phyloP scores from a whole-genome alignment of 305 asterid species.

The Rubia balearica region DNA sequence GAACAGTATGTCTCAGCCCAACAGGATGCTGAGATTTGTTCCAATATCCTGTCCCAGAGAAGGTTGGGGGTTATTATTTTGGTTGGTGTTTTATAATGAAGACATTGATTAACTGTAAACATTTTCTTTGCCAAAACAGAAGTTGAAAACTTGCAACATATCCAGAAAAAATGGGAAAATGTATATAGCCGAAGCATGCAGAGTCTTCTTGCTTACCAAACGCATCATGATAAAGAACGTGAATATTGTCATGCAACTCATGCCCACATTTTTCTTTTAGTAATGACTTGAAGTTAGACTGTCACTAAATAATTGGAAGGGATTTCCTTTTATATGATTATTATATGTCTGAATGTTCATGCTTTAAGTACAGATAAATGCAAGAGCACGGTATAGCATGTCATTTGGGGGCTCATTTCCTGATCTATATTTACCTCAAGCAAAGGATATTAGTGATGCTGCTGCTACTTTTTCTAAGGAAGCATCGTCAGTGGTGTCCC shows the following conservation, averaged over 20 bases:
- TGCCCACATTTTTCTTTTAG: not conserved
- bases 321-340: not conserved
- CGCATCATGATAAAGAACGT: not conserved
- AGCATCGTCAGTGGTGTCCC: conserved; percentile 31
- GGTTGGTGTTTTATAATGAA: not conserved
- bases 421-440: conserved; percentile 62
- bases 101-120: not conserved
- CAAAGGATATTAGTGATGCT: conserved; percentile 29
- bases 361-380: conserved; percentile 56
- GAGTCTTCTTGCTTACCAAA: too few relatives aligned
- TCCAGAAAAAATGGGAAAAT: not conserved
- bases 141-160: not conserved
- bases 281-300: not conserved
- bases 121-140: not conserved
- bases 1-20: too few relatives aligned
- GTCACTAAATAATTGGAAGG: not conserved
- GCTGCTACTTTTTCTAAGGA: conserved; percentile 33
- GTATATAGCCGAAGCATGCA: not conserved
- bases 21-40: not conserved
- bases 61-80: not conserved
- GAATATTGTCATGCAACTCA: not conserved
- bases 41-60: not conserved
- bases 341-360: conserved; percentile 12
- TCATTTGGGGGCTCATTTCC: conserved; percentile 83
- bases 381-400: conserved; percentile 85